Conservation (phyloP, 176 grass and related monocot genomes). For the Cenchrus fungigraminus region DNA sequence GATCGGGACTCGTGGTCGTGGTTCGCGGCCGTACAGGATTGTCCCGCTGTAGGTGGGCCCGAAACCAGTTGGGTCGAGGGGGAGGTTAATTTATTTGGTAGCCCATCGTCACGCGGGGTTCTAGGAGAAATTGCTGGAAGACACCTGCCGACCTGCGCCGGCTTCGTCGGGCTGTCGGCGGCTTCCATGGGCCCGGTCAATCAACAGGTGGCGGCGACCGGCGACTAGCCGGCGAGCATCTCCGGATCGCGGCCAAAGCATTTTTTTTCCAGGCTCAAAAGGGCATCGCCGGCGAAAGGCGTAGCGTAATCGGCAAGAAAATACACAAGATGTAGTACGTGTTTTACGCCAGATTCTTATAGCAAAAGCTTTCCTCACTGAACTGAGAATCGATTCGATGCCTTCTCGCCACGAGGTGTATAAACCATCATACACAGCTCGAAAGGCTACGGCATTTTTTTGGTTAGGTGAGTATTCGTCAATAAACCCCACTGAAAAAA, state of each 20-base stretch:
- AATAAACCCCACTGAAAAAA: too few species aligned
- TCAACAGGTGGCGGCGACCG: neutral
- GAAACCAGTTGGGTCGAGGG: too few species aligned
- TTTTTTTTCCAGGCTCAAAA: neutral
- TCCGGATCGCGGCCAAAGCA: neutral
- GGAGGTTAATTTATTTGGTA: neutral
- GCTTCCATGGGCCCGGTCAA: neutral
- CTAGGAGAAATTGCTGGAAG: conserved; percentile 27
- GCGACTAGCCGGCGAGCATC: neutral
- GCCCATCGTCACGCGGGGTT: neutral
- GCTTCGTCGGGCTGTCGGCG: neutral
- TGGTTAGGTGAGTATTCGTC: too few species aligned
- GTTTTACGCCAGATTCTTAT: too few species aligned
- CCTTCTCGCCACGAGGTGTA: too few species aligned
- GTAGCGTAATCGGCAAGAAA: too few species aligned
- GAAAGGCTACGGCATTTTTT: too few species aligned
- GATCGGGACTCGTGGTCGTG: neutral
- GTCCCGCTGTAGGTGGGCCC: neutral
- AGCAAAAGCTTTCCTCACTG: too few species aligned
- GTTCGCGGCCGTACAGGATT: neutral
- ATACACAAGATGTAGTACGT: too few species aligned
- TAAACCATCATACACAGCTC: too few species aligned
- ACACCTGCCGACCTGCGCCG: conserved; percentile 8
- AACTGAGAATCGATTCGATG: too few species aligned
- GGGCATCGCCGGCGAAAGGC: too few species aligned